Evolutionary conservation across 2,329 filamentous ascomycete species (phyloP).

Genomic region (Cercospora sp.): DNA sequence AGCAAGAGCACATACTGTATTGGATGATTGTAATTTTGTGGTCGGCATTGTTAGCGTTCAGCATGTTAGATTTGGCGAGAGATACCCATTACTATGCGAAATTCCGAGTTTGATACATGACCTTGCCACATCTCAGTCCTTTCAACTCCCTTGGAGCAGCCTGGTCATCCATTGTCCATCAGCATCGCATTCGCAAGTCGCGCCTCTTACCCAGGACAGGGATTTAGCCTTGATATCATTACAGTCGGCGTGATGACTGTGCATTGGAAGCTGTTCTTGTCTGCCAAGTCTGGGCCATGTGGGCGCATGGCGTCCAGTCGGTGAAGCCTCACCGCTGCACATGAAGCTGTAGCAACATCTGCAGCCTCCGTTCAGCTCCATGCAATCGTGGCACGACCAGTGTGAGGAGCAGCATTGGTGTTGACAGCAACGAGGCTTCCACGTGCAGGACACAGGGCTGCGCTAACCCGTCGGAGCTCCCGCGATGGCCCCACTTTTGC

Average conservation of each 20-base stretch:
- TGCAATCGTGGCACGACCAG: constrained; percentile 1
- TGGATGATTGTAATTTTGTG: constrained; percentile 2
- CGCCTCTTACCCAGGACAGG: background rate
- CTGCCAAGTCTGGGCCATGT: background rate
- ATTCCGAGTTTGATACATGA: background rate
- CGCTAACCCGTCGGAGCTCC: background rate
- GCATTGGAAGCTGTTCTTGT: background rate
- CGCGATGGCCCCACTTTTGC: background rate
- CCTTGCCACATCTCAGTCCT: background rate
- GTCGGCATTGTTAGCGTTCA: background rate
- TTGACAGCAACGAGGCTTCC: background rate
- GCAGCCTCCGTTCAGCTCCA: background rate
- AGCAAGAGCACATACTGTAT: constrained; percentile 29
- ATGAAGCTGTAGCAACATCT: background rate
- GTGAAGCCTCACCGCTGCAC: constrained; percentile 1
- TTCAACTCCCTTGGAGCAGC: background rate
- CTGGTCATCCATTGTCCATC: background rate
- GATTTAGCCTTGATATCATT: background rate
- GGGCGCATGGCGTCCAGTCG: constrained; percentile 1
- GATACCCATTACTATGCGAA: background rate
- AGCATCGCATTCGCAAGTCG: background rate
- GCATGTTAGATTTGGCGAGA: background rate
- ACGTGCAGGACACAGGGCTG: background rate
- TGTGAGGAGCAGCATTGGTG: background rate
- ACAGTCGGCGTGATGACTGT: background rate